Percentiles rank a stretch among this genome's conserved stretches.
These are phyloP conservation scores for Lyophyllum decastes DNA, from an alignment of 768 basidiomycete species.

Conservation along the genomic window DNA sequence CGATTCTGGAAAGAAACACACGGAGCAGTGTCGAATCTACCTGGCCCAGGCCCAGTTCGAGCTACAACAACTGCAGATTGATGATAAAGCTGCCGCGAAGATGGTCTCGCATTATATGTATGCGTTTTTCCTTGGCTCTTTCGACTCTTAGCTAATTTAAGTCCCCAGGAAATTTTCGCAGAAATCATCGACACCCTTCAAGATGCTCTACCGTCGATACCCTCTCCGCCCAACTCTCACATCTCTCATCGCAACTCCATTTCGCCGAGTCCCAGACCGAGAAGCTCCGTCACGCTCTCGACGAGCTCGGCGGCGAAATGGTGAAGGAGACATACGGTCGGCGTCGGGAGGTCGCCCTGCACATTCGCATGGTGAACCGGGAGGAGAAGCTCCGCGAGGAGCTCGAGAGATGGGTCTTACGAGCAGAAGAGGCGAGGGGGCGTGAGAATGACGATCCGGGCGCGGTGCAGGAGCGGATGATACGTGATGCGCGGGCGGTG, in stretches of 20 bases:
- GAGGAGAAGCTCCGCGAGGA: constrained; percentile 62
- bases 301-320: constrained; percentile 71
- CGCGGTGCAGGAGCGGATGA: constrained; percentile 15
- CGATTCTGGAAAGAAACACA: constrained; percentile 45
- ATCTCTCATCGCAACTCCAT: constrained; percentile 43
- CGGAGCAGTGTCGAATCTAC: constrained; percentile 43
- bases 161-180: constrained; percentile 79
- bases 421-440: constrained; percentile 43
- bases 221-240: constrained; percentile 49
- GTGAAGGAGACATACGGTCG: constrained; percentile 73
- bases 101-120: constrained; percentile 89
- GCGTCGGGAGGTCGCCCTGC: constrained; percentile 65
- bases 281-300: constrained; percentile 60
- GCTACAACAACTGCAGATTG: constrained; percentile 55
- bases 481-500: constrained; percentile 22
- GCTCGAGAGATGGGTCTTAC: constrained; percentile 56
- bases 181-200: constrained; percentile 65
- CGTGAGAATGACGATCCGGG: constrained; percentile 22
- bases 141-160: neutral
- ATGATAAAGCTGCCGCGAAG: constrained; percentile 76
- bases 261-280: constrained; percentile 44
- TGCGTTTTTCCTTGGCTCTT: constrained; percentile 23
- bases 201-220: constrained; percentile 61
- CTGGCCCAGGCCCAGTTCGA: constrained; percentile 49
- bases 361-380: constrained; percentile 62